Evolutionary conservation across 176 grass and related monocot species (phyloP), one percentile per base, ranked within the genome.

Genomic region (Lolium rigidum): DNA sequence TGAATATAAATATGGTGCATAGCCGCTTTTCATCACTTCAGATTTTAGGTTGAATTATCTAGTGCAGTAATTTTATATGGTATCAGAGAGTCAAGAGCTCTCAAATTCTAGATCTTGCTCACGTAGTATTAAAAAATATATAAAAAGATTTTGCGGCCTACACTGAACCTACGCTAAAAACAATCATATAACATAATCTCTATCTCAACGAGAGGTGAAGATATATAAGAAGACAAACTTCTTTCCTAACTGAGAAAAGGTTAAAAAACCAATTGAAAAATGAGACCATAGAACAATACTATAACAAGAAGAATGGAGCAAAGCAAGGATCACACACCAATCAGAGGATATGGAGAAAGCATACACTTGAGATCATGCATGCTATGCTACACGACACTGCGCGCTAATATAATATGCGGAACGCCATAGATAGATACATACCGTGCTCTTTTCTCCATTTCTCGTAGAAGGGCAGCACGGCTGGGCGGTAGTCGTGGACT

Each of bases 361-460:
- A 31, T 6, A 37, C 2, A 65, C 47, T 28, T 35, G 31, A 35
- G 31, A 35, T 35, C 31, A 35, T 35, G 31, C 31, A 35, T 35
- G 31, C 31, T 35, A 35, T 35, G 31, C 31, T 35, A 35, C 31
- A 35, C 31, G 31, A 35, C 31, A 35, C 31, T 35, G 31, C n/a
- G n/a, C n/a, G n/a, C 31, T 35, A 35, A 35, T 35, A 35, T 35
- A 35, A 35, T 35, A 35, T 35, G 31, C 25, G 16, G 7, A 28
- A 57, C 14, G 10, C 51, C 54, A 9, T 18, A 13, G n/a, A 35
- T 16, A 22, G 63, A 71, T 44, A 82, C 96, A 77, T 87, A 95
- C 96, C 96, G 78, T 94, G 87, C 22, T 90, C 81, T 72, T 98
- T 92, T 60, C 92, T 95, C 93, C 96, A 98, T 83, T 91, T 88